phyloP scores from a whole-genome alignment of 2,329 filamentous ascomycete genomes.

The Beauveria varroae region DNA sequence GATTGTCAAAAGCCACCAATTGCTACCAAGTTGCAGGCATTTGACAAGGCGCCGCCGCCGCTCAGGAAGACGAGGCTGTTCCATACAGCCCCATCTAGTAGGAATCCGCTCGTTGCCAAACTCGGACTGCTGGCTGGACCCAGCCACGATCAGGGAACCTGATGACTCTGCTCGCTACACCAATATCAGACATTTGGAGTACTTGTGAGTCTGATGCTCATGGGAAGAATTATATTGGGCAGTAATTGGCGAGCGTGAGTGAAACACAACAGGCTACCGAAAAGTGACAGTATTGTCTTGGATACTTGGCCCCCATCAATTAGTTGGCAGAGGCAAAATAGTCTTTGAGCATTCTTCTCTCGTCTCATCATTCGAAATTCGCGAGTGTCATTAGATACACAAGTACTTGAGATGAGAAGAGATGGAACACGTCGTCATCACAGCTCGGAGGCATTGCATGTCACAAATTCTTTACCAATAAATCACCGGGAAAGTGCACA shows the following conservation, averaged over 20 bases:
- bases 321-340: neutral
- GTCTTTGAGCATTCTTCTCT: neutral
- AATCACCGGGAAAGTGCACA: neutral
- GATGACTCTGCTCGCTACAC: too few species aligned
- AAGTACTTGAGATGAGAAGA: too few species aligned
- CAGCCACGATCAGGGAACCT: neutral
- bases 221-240: neutral
- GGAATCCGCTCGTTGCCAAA: neutral
- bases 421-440: neutral
- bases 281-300: neutral
- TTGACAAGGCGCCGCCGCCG: neutral
- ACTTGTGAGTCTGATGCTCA: neutral
- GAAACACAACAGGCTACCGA: too few species aligned
- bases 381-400: too few species aligned
- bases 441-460: neutral
- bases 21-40: too few species aligned
- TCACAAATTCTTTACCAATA: neutral
- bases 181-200: too few species aligned
- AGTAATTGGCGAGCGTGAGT: too few species aligned
- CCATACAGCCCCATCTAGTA: neutral
- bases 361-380: too few species aligned
- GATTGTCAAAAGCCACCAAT: neutral
- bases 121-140: neutral
- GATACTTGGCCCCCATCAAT: neutral
- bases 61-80: conserved; percentile 1